Percentiles rank a stretch among this genome's conserved stretches.
Conservation (phyloP, 352 stramenopile genomes). For the Elongisporangium anandrum region DNA sequence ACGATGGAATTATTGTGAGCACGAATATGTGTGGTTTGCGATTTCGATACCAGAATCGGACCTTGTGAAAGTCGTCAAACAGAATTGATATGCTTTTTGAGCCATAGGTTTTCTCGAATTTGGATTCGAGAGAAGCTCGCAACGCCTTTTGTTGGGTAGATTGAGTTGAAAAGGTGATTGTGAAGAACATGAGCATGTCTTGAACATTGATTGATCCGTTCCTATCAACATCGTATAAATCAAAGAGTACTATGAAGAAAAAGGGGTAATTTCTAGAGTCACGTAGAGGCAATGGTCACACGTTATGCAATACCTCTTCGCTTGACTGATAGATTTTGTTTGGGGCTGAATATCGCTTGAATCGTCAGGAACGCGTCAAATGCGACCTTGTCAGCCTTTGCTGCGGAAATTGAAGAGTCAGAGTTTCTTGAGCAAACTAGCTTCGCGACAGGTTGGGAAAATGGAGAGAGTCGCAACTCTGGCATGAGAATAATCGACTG, state of each 20-base stretch:
- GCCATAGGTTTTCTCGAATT: slow-evolving; percentile 10
- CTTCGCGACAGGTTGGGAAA: slow-evolving; percentile 12
- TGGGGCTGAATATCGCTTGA: slow-evolving; percentile 29
- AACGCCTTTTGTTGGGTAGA: neutral
- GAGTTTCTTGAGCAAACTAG: slow-evolving; percentile 3
- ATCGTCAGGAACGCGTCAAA: slow-evolving; percentile 29
- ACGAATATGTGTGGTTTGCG: neutral
- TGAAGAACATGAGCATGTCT: slow-evolving; percentile 24
- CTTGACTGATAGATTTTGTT: slow-evolving; percentile 29
- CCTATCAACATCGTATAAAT: slow-evolving; percentile 28
- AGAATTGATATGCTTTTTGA: slow-evolving; percentile 6
- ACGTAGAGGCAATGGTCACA: neutral
- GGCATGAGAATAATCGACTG: slow-evolving; percentile 22
- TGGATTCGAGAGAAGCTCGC: slow-evolving; percentile 6
- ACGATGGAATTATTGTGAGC: neutral
- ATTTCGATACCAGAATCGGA: neutral
- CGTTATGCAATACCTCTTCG: slow-evolving; percentile 13
- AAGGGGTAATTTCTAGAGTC: neutral
- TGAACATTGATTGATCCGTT: slow-evolving; percentile 23
- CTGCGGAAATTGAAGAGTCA: neutral
- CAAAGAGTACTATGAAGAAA: slow-evolving; percentile 27
- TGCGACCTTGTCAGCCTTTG: slow-evolving; percentile 1
- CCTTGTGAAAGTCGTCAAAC: slow-evolving; percentile 15
- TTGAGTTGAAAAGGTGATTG: slow-evolving; percentile 8
- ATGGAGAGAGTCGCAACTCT: slow-evolving; percentile 23